These are phyloP conservation scores for Coemansia sp. DNA, from an alignment of 192 early-diverging fungal genomes.

Conservation along the genomic window DNA sequence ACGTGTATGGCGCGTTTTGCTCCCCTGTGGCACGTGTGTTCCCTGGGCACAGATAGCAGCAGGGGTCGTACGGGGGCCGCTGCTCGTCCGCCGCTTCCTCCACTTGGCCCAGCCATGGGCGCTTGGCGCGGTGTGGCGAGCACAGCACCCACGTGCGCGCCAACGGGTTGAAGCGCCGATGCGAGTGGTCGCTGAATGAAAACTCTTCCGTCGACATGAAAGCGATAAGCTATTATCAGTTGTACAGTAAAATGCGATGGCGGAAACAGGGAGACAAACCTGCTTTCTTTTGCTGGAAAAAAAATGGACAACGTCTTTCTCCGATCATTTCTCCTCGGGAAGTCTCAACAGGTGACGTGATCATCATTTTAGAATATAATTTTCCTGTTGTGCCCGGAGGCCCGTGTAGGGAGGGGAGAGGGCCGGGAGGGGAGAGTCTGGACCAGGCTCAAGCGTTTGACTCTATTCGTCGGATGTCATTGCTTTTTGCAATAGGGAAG, in stretches of 20 bases:
- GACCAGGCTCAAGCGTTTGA: too few relatives aligned
- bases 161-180: conserved; percentile 90
- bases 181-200: conserved; percentile 58
- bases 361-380: too few relatives aligned
- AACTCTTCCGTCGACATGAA: conserved; percentile 22
- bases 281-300: too few relatives aligned
- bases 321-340: too few relatives aligned
- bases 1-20: conserved; percentile 74
- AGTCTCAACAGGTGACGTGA: too few relatives aligned
- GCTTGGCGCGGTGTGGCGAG: conserved; percentile 91
- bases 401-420: too few relatives aligned
- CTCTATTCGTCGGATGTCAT: too few relatives aligned
- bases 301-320: too few relatives aligned
- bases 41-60: conserved; percentile 86
- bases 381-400: too few relatives aligned
- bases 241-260: background rate
- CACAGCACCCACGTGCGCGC: conserved; percentile 94
- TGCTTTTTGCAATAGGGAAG: too few relatives aligned
- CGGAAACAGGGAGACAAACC: background rate
- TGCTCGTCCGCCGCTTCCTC: conserved; percentile 55
- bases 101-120: conserved; percentile 88
- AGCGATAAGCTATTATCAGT: background rate
- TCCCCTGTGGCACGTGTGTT: conserved; percentile 78
- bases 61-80: conserved; percentile 71
- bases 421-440: too few relatives aligned